Evolutionary conservation across 805 yeast genomes (phyloP).

Genomic region (Wickerhamiella shivajii): DNA sequence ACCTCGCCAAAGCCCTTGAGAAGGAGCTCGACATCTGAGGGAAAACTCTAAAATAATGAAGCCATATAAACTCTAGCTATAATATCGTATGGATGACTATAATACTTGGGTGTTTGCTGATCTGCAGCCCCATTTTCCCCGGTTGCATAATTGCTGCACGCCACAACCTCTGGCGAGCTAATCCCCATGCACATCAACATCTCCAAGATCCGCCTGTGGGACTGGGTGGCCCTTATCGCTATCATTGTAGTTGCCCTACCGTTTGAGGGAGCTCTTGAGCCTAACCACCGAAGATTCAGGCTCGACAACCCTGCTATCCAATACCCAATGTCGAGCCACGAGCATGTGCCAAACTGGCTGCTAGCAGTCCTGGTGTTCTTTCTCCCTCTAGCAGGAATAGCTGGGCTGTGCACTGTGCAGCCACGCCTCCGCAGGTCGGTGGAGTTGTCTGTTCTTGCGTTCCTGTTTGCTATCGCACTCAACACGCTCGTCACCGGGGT

Average conservation of each 20-base stretch:
- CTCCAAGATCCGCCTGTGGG: too few species aligned
- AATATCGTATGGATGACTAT: too few species aligned
- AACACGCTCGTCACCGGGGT: conserved; percentile 56
- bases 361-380: conserved; percentile 30
- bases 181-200: too few species aligned
- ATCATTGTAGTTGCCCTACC: conserved; percentile 12
- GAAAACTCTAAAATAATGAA: too few species aligned
- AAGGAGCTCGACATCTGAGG: too few species aligned
- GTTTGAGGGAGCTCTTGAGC: conserved; percentile 24
- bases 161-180: too few species aligned
- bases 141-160: too few species aligned
- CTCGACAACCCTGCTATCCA: conserved; percentile 62
- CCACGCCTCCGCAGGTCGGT: conserved; percentile 19
- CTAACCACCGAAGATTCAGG: conserved; percentile 67
- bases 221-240: conserved; percentile 7
- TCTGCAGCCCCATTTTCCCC: too few species aligned
- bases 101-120: too few species aligned
- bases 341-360: conserved; percentile 47
- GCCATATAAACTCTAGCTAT: too few species aligned
- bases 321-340: conserved; percentile 67
- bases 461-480: conserved; percentile 41
- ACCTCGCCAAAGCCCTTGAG: conserved; percentile 44
- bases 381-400: conserved; percentile 21
- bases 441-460: conserved; percentile 53
- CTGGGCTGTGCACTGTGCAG: conserved; percentile 9